Base-by-base conservation (phyloP, 306 rosid species). In the Malus domestica region DNA sequence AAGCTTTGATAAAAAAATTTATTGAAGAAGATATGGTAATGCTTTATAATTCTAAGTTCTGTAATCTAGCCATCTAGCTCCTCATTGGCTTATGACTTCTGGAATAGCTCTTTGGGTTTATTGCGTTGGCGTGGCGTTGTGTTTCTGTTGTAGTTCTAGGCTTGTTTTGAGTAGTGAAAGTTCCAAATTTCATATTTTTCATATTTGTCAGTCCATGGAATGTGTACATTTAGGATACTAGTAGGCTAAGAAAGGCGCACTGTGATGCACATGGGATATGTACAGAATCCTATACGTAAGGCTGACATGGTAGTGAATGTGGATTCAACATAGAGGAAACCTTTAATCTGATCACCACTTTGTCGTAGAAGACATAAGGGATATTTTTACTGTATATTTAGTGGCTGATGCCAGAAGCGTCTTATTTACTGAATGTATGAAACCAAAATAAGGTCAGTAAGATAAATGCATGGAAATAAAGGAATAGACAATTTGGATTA, bases 151-250 rank as follows among this genome's bases (percentile, higher is more conserved):
- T 62, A 62, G 46, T 45, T 61, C 46, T 44, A 62, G 27, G 58
- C 3, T 5, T 62, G 45, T 42, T 62, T 40, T 63, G 54, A 4
- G 16, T 29, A 13, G n/a, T 18, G 15, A 13, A 42, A 61, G 29
- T 62, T 74, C 42, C 22, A 12, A 40, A 22, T 58, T 72, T 72
- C 77, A 3, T 60, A 73, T 23, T 42, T 73, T 72, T 72, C 77
- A 3, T 60, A 73, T 23, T 42, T 73, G 32, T 40, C 25, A 23
- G 35, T 27, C 64, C n/a, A 64, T 63, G 19, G 23, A 13, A 7
- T 57, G 19, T 30, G 25, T 60, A 72, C 25, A 40, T 38, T 59
- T 13, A 20, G 65, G 76, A 72, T 9, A 8, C 22, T 72, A 35
- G 67, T 58, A 58, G 40, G 7, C 25, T 59, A 72, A 58, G 67